These are phyloP conservation scores for Phytophthora pini DNA, from an alignment of 352 stramenopile species.

Conservation along the genomic window DNA sequence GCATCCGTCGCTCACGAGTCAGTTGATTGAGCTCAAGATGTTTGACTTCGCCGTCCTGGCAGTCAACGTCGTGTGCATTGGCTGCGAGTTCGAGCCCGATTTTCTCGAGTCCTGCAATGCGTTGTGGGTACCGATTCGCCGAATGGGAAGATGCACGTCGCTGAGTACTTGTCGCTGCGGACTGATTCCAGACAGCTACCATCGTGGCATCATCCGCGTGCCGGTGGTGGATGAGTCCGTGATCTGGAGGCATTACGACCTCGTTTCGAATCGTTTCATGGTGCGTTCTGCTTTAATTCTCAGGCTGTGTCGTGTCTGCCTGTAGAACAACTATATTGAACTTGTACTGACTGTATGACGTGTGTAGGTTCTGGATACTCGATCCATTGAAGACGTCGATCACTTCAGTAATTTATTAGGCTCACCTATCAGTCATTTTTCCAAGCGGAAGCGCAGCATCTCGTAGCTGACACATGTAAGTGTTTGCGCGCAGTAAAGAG, in stretches of 20 bases:
- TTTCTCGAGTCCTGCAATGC: conserved; percentile 74
- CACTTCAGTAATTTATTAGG: conserved; percentile 44
- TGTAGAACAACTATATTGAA: conserved; percentile 4
- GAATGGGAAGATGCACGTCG: conserved; percentile 53
- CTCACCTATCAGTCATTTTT: conserved; percentile 28
- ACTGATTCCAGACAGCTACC: conserved; percentile 78
- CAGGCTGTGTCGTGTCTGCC: not conserved
- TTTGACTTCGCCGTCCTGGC: conserved; percentile 73
- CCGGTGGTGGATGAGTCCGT: conserved; percentile 76
- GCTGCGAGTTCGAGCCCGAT: conserved; percentile 79
- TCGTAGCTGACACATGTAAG: conserved; percentile 18
- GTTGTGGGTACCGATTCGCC: conserved; percentile 74
- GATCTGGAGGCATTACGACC: conserved; percentile 78
- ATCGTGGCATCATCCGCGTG: conserved; percentile 69
- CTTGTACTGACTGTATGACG: not conserved
- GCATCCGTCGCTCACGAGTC: conserved; percentile 29
- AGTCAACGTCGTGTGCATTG: conserved; percentile 66
- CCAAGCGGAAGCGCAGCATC: conserved; percentile 44
- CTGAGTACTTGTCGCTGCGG: conserved; percentile 69
- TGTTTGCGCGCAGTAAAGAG: not conserved
- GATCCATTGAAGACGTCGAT: conserved; percentile 37
- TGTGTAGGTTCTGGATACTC: conserved; percentile 42
- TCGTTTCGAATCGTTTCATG: conserved; percentile 76
- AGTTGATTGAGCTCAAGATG: conserved; percentile 56
- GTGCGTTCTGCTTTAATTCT: conserved; percentile 30